These are phyloP conservation scores for Paramecium tetraurelia DNA, from an alignment of 73 alveolate genomes.

Conservation along the genomic window DNA sequence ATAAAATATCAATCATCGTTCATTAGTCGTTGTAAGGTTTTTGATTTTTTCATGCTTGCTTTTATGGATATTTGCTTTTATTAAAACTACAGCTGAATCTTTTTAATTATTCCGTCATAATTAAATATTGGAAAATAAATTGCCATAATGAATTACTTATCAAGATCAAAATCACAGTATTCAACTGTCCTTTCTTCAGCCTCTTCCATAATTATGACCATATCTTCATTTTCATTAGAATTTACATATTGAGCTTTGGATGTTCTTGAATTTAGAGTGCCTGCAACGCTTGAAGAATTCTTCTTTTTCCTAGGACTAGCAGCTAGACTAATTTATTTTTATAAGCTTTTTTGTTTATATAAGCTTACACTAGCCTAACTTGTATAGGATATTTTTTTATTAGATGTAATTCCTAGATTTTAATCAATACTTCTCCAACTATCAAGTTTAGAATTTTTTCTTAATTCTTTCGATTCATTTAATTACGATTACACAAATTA, in stretches of 20 bases:
- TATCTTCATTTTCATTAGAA: not conserved
- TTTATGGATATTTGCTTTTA: not conserved
- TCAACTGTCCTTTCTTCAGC: not conserved
- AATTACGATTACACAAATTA: not conserved
- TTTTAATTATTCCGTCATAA: not conserved
- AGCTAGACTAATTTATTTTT: not conserved
- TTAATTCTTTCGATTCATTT: not conserved
- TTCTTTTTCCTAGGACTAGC: not conserved
- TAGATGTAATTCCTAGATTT: not conserved
- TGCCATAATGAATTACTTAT: not conserved
- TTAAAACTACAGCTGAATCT: not conserved
- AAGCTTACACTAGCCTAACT: not conserved
- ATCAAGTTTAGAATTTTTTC: not conserved
- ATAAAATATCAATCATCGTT: not conserved
- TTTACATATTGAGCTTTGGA: not conserved
- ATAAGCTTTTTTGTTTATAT: not conserved
- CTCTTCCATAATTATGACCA: conserved; percentile 8
- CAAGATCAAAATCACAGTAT: conserved; percentile 23
- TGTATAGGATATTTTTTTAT: not conserved
- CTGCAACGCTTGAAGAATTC: not conserved
- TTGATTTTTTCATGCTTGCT: not conserved
- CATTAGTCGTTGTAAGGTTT: not conserved
- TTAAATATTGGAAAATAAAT: not conserved
- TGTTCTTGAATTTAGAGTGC: not conserved
- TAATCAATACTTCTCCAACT: conserved; percentile 10